These are phyloP conservation scores for Peronospora tabacina DNA, from an alignment of 352 stramenopile genomes.

Conservation along the genomic window DNA sequence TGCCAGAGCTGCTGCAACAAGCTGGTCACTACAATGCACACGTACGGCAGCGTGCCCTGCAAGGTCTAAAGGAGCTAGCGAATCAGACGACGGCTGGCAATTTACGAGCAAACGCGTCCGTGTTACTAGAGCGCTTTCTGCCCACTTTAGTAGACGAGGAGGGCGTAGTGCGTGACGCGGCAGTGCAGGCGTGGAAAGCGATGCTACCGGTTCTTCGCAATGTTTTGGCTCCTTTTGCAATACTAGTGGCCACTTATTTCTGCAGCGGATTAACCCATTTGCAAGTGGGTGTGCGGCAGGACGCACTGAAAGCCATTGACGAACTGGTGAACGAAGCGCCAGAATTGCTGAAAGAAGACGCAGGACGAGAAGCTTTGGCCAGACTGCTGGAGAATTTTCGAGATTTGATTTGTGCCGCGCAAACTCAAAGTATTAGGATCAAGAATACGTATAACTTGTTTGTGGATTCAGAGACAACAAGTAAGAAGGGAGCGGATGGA, in stretches of 20 bases:
- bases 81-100: constrained; percentile 38
- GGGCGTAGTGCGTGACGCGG: constrained; percentile 65
- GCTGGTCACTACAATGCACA: constrained; percentile 77
- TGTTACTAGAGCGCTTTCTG: constrained; percentile 74
- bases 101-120: constrained; percentile 59
- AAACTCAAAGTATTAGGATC: constrained; percentile 66
- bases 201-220: constrained; percentile 48
- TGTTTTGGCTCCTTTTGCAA: constrained; percentile 55
- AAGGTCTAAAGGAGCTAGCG: constrained; percentile 57
- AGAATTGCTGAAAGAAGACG: constrained; percentile 46
- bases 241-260: constrained; percentile 69
- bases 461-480: constrained; percentile 10
- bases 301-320: constrained; percentile 64
- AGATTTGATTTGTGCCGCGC: constrained; percentile 52
- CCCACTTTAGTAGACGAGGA: constrained; percentile 70
- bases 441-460: constrained; percentile 75
- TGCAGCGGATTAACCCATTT: constrained; percentile 75
- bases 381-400: constrained; percentile 75
- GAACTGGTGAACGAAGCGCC: constrained; percentile 53
- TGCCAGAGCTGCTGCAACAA: constrained; percentile 63
- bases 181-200: constrained; percentile 57
- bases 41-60: constrained; percentile 60
- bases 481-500: constrained; percentile 10
- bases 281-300: constrained; percentile 64
- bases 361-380: constrained; percentile 44